Percentiles rank a stretch among this genome's conserved stretches.
These are phyloP conservation scores for Nemophila menziesii DNA, from an alignment of 257 asterid genomes.

Conservation along the genomic window DNA sequence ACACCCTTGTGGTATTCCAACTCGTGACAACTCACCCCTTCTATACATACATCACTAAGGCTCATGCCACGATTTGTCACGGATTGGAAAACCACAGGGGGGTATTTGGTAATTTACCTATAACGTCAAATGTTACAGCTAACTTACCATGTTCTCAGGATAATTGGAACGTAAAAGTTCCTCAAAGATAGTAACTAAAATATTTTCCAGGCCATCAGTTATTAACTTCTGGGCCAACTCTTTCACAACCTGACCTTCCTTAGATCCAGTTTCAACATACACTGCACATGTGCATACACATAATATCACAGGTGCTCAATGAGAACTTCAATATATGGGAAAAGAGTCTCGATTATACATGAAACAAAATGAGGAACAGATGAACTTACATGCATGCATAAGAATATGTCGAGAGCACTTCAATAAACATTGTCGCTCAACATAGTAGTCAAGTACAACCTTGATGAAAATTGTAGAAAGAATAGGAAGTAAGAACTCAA, in stretches of 20 bases:
- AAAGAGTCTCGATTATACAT: neutral
- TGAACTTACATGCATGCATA: constrained; percentile 61
- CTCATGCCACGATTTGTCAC: too few relatives aligned
- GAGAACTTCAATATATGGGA: neutral
- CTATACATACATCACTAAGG: too few relatives aligned
- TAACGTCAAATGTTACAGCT: neutral
- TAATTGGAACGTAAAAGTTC: constrained; percentile 55
- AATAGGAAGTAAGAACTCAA: constrained; percentile 1
- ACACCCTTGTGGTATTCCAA: too few relatives aligned
- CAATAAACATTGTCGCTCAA: constrained; percentile 79
- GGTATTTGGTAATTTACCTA: too few relatives aligned
- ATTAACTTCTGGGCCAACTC: constrained; percentile 60
- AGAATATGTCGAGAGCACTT: constrained; percentile 83
- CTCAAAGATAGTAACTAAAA: constrained; percentile 45
- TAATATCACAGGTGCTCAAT: neutral
- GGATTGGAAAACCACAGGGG: too few relatives aligned
- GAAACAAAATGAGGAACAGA: constrained; percentile 15
- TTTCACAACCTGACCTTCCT: constrained; percentile 34
- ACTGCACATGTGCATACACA: constrained; percentile 24
- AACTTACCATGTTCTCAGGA: constrained; percentile 74
- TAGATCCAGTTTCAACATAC: constrained; percentile 34
- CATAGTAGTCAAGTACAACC: constrained; percentile 72
- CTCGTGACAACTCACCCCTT: too few relatives aligned
- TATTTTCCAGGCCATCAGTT: constrained; percentile 61
- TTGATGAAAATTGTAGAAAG: constrained; percentile 18